These are phyloP conservation scores for Populus tremula DNA, from an alignment of 345 rosid species.

Conservation along the genomic window DNA sequence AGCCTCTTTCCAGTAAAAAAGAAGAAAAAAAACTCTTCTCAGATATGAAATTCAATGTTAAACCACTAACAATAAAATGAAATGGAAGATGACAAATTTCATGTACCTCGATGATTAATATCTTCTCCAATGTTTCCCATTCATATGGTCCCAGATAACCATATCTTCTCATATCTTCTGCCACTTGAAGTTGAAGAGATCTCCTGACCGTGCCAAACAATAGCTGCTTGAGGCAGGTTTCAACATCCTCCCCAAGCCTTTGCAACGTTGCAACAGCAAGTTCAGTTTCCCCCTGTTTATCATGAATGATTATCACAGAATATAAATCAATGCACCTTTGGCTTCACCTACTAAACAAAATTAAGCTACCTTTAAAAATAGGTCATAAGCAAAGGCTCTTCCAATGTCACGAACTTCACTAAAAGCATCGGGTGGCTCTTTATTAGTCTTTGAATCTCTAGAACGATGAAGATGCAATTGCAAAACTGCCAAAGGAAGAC, in stretches of 20 bases:
- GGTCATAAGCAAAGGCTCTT: slow-evolving; percentile 89
- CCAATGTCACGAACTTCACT: slow-evolving; percentile 88
- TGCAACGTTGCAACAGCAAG: slow-evolving; percentile 83
- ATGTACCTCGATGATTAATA: slow-evolving; percentile 82
- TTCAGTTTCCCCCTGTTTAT: slow-evolving; percentile 79
- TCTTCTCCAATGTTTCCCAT: slow-evolving; percentile 66
- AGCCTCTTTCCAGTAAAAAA: slow-evolving; percentile 64
- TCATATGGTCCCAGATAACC: slow-evolving; percentile 77
- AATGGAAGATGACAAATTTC: slow-evolving; percentile 8
- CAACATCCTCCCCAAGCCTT: slow-evolving; percentile 92
- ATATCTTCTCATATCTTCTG: slow-evolving; percentile 71
- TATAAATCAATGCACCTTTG: slow-evolving; percentile 11
- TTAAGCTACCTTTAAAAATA: slow-evolving; percentile 77
- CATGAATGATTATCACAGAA: slow-evolving; percentile 36
- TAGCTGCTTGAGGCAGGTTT: slow-evolving; percentile 79
- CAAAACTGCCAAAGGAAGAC: slow-evolving; percentile 95
- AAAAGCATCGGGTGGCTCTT: slow-evolving; percentile 70
- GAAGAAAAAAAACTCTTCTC: slow-evolving; percentile 21
- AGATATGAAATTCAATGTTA: slow-evolving; percentile 20
- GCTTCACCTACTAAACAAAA: slow-evolving; percentile 19
- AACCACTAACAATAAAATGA: slow-evolving; percentile 13
- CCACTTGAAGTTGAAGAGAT: slow-evolving; percentile 69
- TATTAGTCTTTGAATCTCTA: slow-evolving; percentile 46
- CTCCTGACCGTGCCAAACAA: slow-evolving; percentile 85
- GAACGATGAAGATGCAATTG: slow-evolving; percentile 91